A percentile compares a stretch with the other conserved stretches of the same genome.
phyloP scores from a whole-genome alignment of 2,329 filamentous ascomycete species.

The Graphilbum ipis-grandicollis region DNA sequence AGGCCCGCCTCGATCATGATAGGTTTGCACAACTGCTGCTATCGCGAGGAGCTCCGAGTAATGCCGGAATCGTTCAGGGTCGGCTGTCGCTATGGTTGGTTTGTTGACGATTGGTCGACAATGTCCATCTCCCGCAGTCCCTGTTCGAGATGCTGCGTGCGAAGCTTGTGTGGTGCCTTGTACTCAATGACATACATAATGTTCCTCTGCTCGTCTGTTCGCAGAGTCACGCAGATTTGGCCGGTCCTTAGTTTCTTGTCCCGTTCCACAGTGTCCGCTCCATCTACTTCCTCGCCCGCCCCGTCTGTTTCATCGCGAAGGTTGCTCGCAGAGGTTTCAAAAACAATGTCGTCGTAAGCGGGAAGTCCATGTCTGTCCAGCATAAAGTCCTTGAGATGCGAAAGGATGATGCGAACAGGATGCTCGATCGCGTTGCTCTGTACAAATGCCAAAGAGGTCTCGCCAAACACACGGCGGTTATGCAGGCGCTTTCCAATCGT shows the following conservation, averaged over 20 bases:
- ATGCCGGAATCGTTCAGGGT: conserved; percentile 1
- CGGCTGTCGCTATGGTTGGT: conserved; percentile 11
- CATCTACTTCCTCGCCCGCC: too few relatives aligned
- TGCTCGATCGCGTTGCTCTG: conserved; percentile 10
- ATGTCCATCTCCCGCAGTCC: conserved; percentile 25
- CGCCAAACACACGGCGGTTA: conserved; percentile 8
- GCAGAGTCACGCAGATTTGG: conserved; percentile 16
- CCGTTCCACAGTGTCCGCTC: neutral
- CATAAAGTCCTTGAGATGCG: neutral
- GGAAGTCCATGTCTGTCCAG: conserved; percentile 6
- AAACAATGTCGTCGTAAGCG: conserved; percentile 13
- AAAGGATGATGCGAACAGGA: conserved; percentile 2
- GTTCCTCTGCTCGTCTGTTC: conserved; percentile 2
- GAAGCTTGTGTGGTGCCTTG: conserved; percentile 29
- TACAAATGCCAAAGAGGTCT: conserved; percentile 8
- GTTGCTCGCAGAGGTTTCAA: conserved; percentile 4
- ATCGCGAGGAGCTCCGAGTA: conserved; percentile 11
- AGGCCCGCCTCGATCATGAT: conserved; percentile 27
- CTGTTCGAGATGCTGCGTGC: conserved; percentile 20
- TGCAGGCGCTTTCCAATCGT: conserved; percentile 11
- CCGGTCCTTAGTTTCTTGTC: conserved; percentile 14
- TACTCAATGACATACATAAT: conserved; percentile 22
- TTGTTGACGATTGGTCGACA: conserved; percentile 14
- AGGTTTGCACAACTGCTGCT: conserved; percentile 27
- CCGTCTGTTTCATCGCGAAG: conserved; percentile 2